phyloP scores from a whole-genome alignment of 441 rosid genomes.

The Arabidopsis hybrid region DNA sequence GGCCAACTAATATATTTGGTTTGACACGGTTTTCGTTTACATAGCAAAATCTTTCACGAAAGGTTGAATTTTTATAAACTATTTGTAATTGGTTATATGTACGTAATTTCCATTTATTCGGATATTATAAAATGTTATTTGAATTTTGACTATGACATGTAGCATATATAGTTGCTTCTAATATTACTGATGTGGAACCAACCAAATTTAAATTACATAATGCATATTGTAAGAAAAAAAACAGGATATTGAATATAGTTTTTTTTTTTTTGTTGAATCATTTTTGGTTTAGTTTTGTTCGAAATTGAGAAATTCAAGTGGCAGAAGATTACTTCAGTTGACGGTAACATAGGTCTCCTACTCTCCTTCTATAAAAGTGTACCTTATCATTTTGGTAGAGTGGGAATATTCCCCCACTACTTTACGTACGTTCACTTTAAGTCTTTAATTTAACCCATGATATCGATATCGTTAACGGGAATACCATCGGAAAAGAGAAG shows the following conservation, averaged over 20 bases:
- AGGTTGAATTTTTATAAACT: neutral
- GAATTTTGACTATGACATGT: neutral
- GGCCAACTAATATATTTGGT: neutral
- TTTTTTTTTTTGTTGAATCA: neutral
- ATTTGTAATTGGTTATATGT: neutral
- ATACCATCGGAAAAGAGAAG: neutral
- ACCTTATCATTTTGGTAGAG: slow-evolving; percentile 18
- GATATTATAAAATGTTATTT: neutral
- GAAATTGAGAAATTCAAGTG: neutral
- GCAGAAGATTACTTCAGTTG: slow-evolving; percentile 31
- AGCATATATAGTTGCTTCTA: neutral
- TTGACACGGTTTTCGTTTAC: neutral
- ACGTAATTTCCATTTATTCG: neutral
- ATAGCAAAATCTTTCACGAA: neutral
- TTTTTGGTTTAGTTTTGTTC: neutral
- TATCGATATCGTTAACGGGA: slow-evolving; percentile 5
- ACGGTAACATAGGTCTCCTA: slow-evolving; percentile 29
- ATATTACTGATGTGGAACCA: neutral
- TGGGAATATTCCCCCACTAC: slow-evolving; percentile 18
- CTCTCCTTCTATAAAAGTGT: neutral
- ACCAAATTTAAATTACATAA: neutral
- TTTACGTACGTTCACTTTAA: slow-evolving; percentile 21
- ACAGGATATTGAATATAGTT: no score
- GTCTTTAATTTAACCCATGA: slow-evolving; percentile 23
- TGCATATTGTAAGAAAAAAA: no score